Evolutionary conservation across 208 protist genomes (phyloP).

Genomic region (Trichomonas vaginalis): DNA sequence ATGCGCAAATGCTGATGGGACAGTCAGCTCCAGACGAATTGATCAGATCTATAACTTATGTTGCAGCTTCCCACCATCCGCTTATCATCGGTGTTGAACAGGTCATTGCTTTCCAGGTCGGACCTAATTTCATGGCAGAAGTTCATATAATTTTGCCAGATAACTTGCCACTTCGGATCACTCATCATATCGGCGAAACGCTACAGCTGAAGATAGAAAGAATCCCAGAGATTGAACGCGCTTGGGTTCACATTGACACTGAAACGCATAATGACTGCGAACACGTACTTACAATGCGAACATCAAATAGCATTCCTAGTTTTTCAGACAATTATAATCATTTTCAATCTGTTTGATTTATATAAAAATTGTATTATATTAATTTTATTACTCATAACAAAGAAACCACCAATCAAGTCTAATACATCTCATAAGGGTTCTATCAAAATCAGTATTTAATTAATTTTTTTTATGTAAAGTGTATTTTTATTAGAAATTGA

Average conservation of each 20-base stretch:
- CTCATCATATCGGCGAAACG: background rate
- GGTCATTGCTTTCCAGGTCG: background rate
- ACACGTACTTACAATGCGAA: background rate
- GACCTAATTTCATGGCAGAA: background rate
- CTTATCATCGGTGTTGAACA: background rate
- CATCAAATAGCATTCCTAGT: too few species aligned
- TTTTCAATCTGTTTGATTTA: too few species aligned
- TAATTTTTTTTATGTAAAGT: too few species aligned
- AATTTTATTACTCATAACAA: too few species aligned
- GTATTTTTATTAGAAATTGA: too few species aligned
- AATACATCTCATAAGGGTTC: too few species aligned
- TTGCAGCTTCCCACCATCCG: background rate
- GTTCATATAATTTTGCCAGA: background rate
- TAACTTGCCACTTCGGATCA: background rate
- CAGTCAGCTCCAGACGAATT: background rate
- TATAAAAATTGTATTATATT: too few species aligned
- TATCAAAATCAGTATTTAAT: too few species aligned
- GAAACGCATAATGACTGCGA: background rate
- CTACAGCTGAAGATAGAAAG: background rate
- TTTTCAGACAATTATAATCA: too few species aligned
- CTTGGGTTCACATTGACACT: background rate
- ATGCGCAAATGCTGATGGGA: background rate
- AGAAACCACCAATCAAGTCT: too few species aligned
- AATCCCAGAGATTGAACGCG: background rate
- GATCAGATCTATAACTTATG: background rate